Conservation (phyloP, 345 rosid genomes). For the Eucalyptus albens region DNA sequence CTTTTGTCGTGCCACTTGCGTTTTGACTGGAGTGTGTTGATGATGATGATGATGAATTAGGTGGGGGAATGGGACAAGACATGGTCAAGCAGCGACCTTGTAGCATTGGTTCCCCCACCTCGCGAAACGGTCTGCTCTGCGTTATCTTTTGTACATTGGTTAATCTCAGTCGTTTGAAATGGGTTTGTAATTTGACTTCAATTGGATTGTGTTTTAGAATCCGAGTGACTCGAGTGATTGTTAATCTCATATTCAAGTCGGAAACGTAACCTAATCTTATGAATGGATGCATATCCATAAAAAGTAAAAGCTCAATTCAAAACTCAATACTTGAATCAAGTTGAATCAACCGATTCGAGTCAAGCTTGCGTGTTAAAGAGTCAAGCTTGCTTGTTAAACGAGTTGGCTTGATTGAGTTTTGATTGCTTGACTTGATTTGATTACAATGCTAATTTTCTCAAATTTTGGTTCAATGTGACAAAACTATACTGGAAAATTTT, state of each 20-base stretch:
- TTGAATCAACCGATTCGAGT: background rate
- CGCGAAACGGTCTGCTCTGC: background rate
- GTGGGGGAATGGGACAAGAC: background rate
- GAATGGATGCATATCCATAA: background rate
- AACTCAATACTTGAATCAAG: too few relatives aligned
- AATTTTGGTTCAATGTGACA: background rate
- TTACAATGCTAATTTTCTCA: background rate
- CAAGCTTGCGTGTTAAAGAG: background rate
- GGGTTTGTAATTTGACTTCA: too few relatives aligned
- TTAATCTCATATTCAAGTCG: background rate
- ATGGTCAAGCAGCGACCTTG: background rate
- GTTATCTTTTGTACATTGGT: background rate
- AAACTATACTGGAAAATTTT: rapidly evolving
- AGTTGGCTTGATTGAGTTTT: background rate
- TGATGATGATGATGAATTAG: background rate
- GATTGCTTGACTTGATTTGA: background rate
- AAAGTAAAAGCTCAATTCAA: background rate
- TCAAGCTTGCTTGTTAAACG: background rate
- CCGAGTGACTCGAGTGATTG: too few relatives aligned
- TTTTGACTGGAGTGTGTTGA: background rate
- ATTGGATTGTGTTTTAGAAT: too few relatives aligned
- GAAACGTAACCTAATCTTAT: background rate
- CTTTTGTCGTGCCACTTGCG: background rate
- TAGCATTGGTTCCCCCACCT: background rate
- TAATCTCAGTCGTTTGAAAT: background rate